Percentiles rank a stretch among this genome's conserved stretches.
Conservation (phyloP, 2,329 filamentous ascomycete genomes). For the Penicillium nordicum region DNA sequence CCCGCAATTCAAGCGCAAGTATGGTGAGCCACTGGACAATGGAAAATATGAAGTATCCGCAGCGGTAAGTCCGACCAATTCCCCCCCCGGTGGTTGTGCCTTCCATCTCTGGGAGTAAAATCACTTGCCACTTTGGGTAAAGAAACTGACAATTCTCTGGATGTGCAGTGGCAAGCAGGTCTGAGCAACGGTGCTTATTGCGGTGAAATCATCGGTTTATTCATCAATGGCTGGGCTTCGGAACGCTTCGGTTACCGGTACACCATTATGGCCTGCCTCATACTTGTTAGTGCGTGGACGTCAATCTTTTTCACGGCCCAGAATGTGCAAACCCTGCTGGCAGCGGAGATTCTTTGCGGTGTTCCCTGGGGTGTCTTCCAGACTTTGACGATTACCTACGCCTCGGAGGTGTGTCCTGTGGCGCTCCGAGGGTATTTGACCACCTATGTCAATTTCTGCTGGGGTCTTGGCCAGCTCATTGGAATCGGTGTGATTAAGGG, state of each 20-base stretch:
- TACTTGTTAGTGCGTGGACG: conserved; percentile 47
- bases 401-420: conserved; percentile 48
- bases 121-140: background rate
- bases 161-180: conserved; percentile 44
- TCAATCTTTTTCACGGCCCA: conserved; percentile 52
- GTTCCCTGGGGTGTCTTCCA: conserved; percentile 54
- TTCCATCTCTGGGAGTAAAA: background rate
- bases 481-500: conserved; percentile 51
- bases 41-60: conserved; percentile 42
- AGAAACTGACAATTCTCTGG: conserved; percentile 15
- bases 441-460: conserved; percentile 48
- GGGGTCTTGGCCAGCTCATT: conserved; percentile 50
- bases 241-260: conserved; percentile 53
- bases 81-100: background rate
- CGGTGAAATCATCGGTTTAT: conserved; percentile 50
- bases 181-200: conserved; percentile 44
- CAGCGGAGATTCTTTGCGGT: conserved; percentile 51
- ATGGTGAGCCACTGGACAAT: conserved; percentile 33
- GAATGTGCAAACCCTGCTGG: conserved; percentile 47
- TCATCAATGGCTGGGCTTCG: conserved; percentile 51
- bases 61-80: conserved; percentile 27
- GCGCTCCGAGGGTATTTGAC: conserved; percentile 46
- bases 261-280: conserved; percentile 48
- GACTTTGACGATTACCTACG: conserved; percentile 47
- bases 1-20: conserved; percentile 41